Evolutionary conservation across 2,329 filamentous ascomycete species (phyloP), one percentile per base, ranked within the genome.

Genomic region (Xylariaceae sp.): DNA sequence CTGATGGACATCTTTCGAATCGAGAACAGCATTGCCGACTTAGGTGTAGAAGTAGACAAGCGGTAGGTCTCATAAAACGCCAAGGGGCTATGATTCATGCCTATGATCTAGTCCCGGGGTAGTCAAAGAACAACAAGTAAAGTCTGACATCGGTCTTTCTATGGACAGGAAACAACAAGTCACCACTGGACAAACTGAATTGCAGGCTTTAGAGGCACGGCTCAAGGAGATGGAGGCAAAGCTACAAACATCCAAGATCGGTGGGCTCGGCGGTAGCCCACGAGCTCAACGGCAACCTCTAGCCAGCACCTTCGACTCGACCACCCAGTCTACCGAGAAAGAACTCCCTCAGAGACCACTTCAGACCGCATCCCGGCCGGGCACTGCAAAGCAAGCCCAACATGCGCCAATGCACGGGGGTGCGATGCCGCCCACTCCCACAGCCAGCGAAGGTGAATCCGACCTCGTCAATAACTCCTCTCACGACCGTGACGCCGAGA

Each of bases 1-100:
- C 82, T 97, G 60, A 90, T 94, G 79, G 89, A 92, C 72, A 89
- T 96, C 67, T 97, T 97, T 79, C 89, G 90, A 70, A 87, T 97
- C 71, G 91, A 95, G 67, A 89, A 87, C 74, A 88, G 88, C 66
- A 72, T 95, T 56, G 85, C 88, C 69, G 84, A 89, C 61, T 82
- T 96, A 31, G 86, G 90, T 69, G 82, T 88, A 72, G 85, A 89
- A 65, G 86, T 96, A 59, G 84, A 91, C 72, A 84, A 91, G 75
- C 94, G 93, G 93, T 97, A 79, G 71, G 87, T 77, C 59, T 45
- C 58, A 60, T 54, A 36, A 12, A 41, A 14, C 23, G 23, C 16
- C 3, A 34, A 48, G 16, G 26, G 39, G 47, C 47, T 23, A n/a
- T 23, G 40, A 40, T 52, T 31, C 39, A 37, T 28, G 9, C 39